A percentile compares a stretch with the other conserved stretches of the same genome.
Evolutionary conservation across 148 eudicot genomes (phyloP).

Genomic region (Cornus florida): DNA sequence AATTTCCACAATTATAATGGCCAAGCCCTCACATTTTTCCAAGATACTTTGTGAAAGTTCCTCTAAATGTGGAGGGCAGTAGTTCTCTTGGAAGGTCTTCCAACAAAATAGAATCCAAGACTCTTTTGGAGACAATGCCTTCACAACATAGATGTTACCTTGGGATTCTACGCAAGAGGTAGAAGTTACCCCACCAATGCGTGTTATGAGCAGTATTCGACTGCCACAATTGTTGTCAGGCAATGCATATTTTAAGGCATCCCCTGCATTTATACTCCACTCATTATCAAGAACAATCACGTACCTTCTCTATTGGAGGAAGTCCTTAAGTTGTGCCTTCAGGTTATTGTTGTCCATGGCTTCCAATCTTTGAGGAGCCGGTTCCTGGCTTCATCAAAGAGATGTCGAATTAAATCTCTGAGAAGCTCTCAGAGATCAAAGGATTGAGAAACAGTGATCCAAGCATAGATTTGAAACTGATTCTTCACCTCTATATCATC

Average conservation of each 20-base stretch:
- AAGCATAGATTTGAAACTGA: no score
- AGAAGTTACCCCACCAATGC: background rate
- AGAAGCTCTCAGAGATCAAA: background rate
- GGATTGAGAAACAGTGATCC: no score
- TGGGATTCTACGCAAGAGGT: background rate
- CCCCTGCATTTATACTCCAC: no score
- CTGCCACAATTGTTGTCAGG: no score
- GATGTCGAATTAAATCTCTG: background rate
- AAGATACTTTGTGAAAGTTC: slow-evolving; percentile 1
- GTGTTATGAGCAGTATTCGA: background rate
- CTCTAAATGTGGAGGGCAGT: slow-evolving; percentile 15
- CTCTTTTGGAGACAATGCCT: background rate
- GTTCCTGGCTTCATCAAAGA: background rate
- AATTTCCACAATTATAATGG: background rate
- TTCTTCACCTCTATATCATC: background rate
- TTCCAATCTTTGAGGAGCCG: background rate
- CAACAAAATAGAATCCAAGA: slow-evolving; percentile 13
- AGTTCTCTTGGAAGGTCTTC: background rate
- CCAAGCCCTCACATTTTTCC: background rate
- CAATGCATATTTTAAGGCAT: no score
- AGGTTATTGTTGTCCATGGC: background rate
- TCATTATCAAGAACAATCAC: no score
- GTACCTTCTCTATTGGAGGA: background rate
- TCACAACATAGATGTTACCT: background rate
- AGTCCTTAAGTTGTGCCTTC: background rate